A percentile compares a stretch with the other conserved stretches of the same genome.
phyloP scores from a whole-genome alignment of 1,139 yeast genomes.

The Candida neerlandica region DNA sequence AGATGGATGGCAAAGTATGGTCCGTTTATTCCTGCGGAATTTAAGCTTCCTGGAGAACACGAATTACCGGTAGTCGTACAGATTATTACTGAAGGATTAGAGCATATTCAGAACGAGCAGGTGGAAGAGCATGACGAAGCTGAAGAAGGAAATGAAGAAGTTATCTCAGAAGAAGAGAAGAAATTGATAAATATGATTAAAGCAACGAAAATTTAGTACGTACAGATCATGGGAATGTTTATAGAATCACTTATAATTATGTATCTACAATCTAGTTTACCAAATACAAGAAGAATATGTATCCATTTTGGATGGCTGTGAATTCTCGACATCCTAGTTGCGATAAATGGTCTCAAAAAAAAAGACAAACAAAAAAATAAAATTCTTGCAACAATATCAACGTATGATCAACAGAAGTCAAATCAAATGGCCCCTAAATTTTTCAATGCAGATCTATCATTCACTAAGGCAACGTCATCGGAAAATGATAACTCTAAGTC shows the following conservation, averaged over 20 bases:
- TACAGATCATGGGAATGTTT: not conserved
- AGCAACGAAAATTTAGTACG: constrained; percentile 3
- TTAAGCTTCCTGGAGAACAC: constrained; percentile 42
- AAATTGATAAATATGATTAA: constrained; percentile 26
- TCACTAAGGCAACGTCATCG: constrained; percentile 12
- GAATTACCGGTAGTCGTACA: constrained; percentile 44
- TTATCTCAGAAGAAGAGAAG: constrained; percentile 23
- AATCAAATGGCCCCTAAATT: constrained; percentile 8
- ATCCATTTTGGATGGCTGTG: too few species aligned
- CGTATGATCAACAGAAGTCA: not conserved
- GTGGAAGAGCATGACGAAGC: constrained; percentile 12
- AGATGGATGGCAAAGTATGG: constrained; percentile 45
- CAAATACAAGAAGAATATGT: not conserved
- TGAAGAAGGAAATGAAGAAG: constrained; percentile 22
- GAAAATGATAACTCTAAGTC: constrained; percentile 4
- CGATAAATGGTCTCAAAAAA: not conserved
- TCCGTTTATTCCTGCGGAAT: constrained; percentile 45
- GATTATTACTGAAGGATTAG: constrained; percentile 47
- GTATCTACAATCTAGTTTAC: not conserved
- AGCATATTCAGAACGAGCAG: constrained; percentile 28
- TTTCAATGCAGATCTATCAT: constrained; percentile 11
- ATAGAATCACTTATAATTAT: not conserved
- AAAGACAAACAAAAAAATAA: not conserved
- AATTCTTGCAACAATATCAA: not conserved
- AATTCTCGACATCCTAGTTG: not conserved